phyloP scores from a whole-genome alignment of 495 filamentous ascomycete species.

The Lasiosphaeria hispida region DNA sequence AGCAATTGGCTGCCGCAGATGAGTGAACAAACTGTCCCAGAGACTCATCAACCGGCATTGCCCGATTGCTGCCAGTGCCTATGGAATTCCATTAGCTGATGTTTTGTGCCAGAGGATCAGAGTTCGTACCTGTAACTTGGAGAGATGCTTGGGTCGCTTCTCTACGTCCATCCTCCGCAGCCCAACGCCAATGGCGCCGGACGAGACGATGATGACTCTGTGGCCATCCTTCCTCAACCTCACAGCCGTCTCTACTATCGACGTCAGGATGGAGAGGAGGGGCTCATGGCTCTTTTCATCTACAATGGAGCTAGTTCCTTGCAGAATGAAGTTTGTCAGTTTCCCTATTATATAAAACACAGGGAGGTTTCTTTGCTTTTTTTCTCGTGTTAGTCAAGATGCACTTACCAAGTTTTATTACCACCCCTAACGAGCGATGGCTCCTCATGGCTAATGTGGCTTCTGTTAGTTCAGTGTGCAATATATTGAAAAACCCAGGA shows the following conservation, averaged over 20 bases:
- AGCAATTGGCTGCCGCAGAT: conserved; percentile 84
- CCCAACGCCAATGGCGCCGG: conserved; percentile 92
- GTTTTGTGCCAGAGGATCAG: background rate
- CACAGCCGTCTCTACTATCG: conserved; percentile 90
- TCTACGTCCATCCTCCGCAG: conserved; percentile 85
- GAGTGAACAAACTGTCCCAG: conserved; percentile 88
- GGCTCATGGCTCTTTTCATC: conserved; percentile 97
- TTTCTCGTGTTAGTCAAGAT: background rate
- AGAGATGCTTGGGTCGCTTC: conserved; percentile 83
- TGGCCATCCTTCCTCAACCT: conserved; percentile 86
- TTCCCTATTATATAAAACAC: background rate
- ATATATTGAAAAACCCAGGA: too few relatives aligned
- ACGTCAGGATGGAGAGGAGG: conserved; percentile 81
- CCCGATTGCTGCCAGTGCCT: conserved; percentile 93
- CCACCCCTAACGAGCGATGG: conserved; percentile 65
- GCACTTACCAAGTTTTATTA: conserved; percentile 87
- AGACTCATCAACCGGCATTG: conserved; percentile 94
- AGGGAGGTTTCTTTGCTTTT: background rate
- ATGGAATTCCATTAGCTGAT: background rate
- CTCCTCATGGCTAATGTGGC: conserved; percentile 46
- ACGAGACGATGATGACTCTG: conserved; percentile 91
- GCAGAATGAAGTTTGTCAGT: background rate
- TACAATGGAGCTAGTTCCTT: conserved; percentile 96
- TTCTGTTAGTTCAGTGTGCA: too few relatives aligned
- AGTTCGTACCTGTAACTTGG: conserved; percentile 67